phyloP scores from a whole-genome alignment of 495 filamentous ascomycete species.

The Xylaria curta region DNA sequence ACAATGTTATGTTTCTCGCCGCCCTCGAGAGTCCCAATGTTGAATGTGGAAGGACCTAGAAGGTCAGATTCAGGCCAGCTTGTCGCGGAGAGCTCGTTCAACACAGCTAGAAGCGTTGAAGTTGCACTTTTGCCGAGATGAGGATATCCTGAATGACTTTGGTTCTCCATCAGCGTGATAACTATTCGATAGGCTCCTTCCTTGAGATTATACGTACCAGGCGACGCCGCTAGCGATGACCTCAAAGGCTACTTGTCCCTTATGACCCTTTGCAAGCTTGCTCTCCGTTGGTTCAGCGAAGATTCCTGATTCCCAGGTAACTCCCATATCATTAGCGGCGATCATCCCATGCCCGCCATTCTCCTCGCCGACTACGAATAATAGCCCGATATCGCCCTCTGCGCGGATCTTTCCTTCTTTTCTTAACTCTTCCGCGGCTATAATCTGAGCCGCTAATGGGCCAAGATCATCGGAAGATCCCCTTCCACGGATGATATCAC shows the following conservation, averaged over 20 bases:
- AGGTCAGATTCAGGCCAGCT: conserved; percentile 67
- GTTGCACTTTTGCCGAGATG: conserved; percentile 74
- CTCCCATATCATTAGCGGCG: conserved; percentile 51
- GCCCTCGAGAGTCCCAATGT: conserved; percentile 69
- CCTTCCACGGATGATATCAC: conserved; percentile 64
- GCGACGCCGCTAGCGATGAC: conserved; percentile 67
- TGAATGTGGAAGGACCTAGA: conserved; percentile 73
- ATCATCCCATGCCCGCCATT: conserved; percentile 73
- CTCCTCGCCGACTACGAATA: conserved; percentile 83
- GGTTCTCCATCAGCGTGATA: not conserved
- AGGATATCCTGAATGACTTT: conserved; percentile 74
- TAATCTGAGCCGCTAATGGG: conserved; percentile 69
- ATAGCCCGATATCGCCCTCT: conserved; percentile 58
- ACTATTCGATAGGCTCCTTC: not conserved
- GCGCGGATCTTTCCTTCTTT: conserved; percentile 33
- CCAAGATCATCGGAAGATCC: conserved; percentile 76
- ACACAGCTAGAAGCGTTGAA: conserved; percentile 64
- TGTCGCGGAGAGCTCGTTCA: conserved; percentile 61
- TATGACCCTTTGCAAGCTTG: conserved; percentile 74
- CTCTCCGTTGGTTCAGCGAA: conserved; percentile 79
- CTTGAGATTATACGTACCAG: conserved; percentile 33
- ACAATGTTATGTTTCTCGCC: conserved; percentile 78
- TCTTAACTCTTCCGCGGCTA: conserved; percentile 63
- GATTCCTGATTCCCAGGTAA: conserved; percentile 66
- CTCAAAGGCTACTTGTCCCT: conserved; percentile 68